Percentiles rank a stretch among this genome's conserved stretches.
Evolutionary conservation across 345 rosid species (phyloP).

Genomic region (Diplotaxis tenuifolia): DNA sequence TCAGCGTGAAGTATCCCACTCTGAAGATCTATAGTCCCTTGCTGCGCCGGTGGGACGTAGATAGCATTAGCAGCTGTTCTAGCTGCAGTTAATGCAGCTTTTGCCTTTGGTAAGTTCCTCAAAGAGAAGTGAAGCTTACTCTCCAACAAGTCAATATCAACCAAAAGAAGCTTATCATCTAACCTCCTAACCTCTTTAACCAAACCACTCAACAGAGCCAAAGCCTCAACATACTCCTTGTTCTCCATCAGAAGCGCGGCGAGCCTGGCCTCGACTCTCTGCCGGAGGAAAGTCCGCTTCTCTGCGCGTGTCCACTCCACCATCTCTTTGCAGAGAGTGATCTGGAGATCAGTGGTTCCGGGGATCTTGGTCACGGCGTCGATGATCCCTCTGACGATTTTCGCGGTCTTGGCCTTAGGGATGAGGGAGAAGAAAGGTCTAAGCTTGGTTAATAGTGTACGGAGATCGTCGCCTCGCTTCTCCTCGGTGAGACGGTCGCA

Average conservation of each 20-base stretch:
- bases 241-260: slow-evolving; percentile 88
- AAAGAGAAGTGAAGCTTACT: slow-evolving; percentile 91
- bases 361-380: slow-evolving; percentile 94
- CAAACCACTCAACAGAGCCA: slow-evolving; percentile 61
- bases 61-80: slow-evolving; percentile 96
- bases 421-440: slow-evolving; percentile 84
- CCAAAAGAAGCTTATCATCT: slow-evolving; percentile 92
- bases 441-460: slow-evolving; percentile 65
- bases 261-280: slow-evolving; percentile 89
- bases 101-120: slow-evolving; percentile 88
- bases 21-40: slow-evolving; percentile 93
- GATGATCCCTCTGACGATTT: slow-evolving; percentile 74
- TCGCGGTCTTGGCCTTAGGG: slow-evolving; percentile 96
- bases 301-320: slow-evolving; percentile 89
- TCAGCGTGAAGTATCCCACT: slow-evolving; percentile 98
- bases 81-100: slow-evolving; percentile 95
- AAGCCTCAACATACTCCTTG: slow-evolving; percentile 80
- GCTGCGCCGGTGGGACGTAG: slow-evolving; percentile 91
- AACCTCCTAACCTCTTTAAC: slow-evolving; percentile 89
- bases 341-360: slow-evolving; percentile 80
- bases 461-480: slow-evolving; percentile 79
- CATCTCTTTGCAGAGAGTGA: slow-evolving; percentile 86
- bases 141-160: slow-evolving; percentile 87
- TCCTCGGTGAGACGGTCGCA: slow-evolving; percentile 77
- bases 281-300: slow-evolving; percentile 90